Conservation (phyloP, 192 early-diverging fungal genomes). For the Coemansia sp. region DNA sequence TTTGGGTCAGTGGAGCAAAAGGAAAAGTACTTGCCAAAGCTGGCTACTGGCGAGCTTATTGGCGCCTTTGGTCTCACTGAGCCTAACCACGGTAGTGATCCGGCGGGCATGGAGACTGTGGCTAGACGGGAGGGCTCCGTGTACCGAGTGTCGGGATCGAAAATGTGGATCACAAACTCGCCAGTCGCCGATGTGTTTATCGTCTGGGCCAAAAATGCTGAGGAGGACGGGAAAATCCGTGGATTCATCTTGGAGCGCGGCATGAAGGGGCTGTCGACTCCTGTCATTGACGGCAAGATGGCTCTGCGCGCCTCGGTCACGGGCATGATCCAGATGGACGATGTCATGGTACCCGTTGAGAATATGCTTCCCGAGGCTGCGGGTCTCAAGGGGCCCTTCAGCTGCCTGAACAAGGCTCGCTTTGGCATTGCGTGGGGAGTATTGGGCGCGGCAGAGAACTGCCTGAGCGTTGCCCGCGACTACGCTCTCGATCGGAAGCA, state of each 20-base stretch:
- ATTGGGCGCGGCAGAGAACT: conserved; percentile 93
- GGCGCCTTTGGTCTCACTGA: conserved; percentile 97
- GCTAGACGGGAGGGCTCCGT: conserved; percentile 73
- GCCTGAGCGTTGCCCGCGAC: conserved; percentile 84
- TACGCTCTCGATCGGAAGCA: conserved; percentile 92
- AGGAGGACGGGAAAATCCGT: conserved; percentile 83
- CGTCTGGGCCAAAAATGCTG: conserved; percentile 88
- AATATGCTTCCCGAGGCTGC: conserved; percentile 91
- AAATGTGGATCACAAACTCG: conserved; percentile 99
- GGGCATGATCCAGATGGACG: conserved; percentile 99
- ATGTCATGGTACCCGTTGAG: conserved; percentile 89
- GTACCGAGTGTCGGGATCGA: conserved; percentile 87
- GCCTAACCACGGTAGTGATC: conserved; percentile 97
- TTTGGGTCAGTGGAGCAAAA: conserved; percentile 90
- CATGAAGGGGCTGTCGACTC: conserved; percentile 90
- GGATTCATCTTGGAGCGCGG: conserved; percentile 96
- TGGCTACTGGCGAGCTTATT: conserved; percentile 87
- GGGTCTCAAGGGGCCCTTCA: conserved; percentile 95
- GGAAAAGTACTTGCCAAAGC: conserved; percentile 86
- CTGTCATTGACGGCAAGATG: conserved; percentile 94
- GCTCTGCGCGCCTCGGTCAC: conserved; percentile 93
- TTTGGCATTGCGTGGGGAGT: conserved; percentile 98
- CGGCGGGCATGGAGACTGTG: conserved; percentile 89
- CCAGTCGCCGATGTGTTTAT: conserved; percentile 97
- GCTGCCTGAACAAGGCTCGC: conserved; percentile 97